A percentile compares a stretch with the other conserved stretches of the same genome.
phyloP scores from a whole-genome alignment of 177 flowering plant species.

The Telopea speciosissima region DNA sequence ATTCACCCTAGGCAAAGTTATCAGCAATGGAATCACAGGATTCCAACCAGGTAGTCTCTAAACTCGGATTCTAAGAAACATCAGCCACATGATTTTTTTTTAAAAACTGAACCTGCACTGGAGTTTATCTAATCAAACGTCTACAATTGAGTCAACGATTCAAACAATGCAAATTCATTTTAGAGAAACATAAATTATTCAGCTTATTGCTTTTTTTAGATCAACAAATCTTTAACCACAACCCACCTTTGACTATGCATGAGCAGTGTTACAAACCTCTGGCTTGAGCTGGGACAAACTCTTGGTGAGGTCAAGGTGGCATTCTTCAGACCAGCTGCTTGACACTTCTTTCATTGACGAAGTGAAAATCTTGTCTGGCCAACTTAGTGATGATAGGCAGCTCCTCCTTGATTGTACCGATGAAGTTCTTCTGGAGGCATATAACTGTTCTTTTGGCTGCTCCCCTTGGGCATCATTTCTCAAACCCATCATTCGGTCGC shows the following conservation, averaged over 20 bases:
- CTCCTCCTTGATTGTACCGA: constrained; percentile 69
- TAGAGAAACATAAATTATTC: constrained; percentile 37
- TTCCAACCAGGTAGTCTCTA: constrained; percentile 37
- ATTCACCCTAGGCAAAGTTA: constrained; percentile 43
- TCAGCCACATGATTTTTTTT: not conserved
- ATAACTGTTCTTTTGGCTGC: constrained; percentile 34
- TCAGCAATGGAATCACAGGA: constrained; percentile 45
- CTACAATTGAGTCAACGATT: constrained; percentile 41
- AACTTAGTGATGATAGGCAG: constrained; percentile 42
- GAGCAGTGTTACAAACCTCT: constrained; percentile 51
- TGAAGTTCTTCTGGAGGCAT: constrained; percentile 61
- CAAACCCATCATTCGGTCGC: constrained; percentile 35
- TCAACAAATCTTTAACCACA: constrained; percentile 32
- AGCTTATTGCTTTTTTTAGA: constrained; percentile 11
- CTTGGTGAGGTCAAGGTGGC: constrained; percentile 24
- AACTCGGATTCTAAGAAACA: not conserved
- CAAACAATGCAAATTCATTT: constrained; percentile 57
- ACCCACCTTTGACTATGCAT: constrained; percentile 45
- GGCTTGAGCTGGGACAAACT: constrained; percentile 51
- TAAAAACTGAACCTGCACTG: constrained; percentile 1
- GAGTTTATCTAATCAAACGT: constrained; percentile 9
- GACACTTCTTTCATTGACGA: constrained; percentile 48
- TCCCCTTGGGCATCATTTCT: constrained; percentile 40
- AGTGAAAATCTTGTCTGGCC: constrained; percentile 40
- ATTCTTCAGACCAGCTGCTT: constrained; percentile 44